phyloP scores from a whole-genome alignment of 75 land plant species.

The Chamaecyparis obtusa region DNA sequence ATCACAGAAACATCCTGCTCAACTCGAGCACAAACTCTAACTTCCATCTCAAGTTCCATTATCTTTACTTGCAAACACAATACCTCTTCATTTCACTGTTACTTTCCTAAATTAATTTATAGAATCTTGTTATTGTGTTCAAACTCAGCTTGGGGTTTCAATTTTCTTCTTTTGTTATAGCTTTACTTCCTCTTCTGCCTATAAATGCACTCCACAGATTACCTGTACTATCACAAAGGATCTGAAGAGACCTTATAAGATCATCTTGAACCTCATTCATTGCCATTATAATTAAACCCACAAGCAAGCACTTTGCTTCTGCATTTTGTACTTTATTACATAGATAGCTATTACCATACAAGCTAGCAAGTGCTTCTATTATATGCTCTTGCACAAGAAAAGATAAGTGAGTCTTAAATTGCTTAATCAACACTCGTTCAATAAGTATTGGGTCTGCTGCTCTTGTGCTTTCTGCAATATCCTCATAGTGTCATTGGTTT shows the following conservation, averaged over 20 bases:
- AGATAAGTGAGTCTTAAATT: conserved; percentile 54
- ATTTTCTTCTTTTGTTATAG: too few relatives aligned
- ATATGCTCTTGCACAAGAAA: conserved; percentile 79
- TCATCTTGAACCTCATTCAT: conserved; percentile 81
- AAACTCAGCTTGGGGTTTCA: too few relatives aligned
- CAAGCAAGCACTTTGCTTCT: conserved; percentile 88
- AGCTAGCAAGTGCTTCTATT: conserved; percentile 91
- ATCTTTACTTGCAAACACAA: too few relatives aligned
- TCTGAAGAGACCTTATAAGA: conserved; percentile 63
- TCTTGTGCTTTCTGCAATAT: conserved; percentile 46
- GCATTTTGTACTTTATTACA: conserved; percentile 54
- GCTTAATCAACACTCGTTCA: conserved; percentile 79
- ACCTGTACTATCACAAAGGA: conserved; percentile 55
- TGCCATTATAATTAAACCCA: conserved; percentile 95
- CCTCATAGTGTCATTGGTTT: too few relatives aligned
- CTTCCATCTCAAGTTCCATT: conserved; percentile 10
- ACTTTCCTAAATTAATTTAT: too few relatives aligned
- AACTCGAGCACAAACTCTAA: conserved; percentile 1
- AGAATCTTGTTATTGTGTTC: too few relatives aligned
- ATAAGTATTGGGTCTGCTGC: conserved; percentile 63
- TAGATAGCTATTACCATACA: conserved; percentile 79
- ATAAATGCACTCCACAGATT: conserved; percentile 88
- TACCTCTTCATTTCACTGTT: too few relatives aligned
- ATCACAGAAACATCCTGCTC: neutral
- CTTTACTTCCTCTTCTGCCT: conserved; percentile 97